These are phyloP conservation scores for Lodderomyces parapsilosis DNA, from an alignment of 1,139 yeast species.

Conservation along the genomic window DNA sequence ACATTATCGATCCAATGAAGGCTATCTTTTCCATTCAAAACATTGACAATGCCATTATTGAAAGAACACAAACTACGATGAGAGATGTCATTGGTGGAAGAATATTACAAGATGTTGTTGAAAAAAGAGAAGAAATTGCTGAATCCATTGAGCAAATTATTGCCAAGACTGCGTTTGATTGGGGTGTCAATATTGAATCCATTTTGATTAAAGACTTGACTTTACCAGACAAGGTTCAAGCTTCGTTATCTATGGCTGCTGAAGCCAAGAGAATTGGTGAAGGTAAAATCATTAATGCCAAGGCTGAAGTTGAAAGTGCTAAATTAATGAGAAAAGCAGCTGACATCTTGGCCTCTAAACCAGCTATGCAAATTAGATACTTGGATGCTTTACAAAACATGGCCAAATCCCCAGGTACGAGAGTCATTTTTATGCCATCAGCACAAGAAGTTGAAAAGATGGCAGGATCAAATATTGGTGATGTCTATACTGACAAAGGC, in stretches of 20 bases:
- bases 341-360: constrained; percentile 72
- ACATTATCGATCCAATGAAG: constrained; percentile 67
- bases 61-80: constrained; percentile 73
- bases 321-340: constrained; percentile 80
- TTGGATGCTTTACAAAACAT: constrained; percentile 77
- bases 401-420: constrained; percentile 62
- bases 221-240: constrained; percentile 57
- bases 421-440: constrained; percentile 75
- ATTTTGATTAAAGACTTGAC: constrained; percentile 68
- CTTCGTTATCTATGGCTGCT: constrained; percentile 70
- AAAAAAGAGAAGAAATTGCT: constrained; percentile 73
- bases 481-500: constrained; percentile 8
- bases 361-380: constrained; percentile 80
- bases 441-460: constrained; percentile 42
- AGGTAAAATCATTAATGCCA: constrained; percentile 72
- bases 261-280: constrained; percentile 79
- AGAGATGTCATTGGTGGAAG: constrained; percentile 74
- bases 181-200: constrained; percentile 75
- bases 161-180: constrained; percentile 60
- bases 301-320: constrained; percentile 76
- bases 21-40: constrained; percentile 60
- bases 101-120: constrained; percentile 69
- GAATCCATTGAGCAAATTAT: constrained; percentile 62
- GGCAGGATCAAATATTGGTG: constrained; percentile 25
- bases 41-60: constrained; percentile 60